Base-by-base conservation (phyloP, 1,284 basidiomycete species). In the Trichosporon sp. region DNA sequence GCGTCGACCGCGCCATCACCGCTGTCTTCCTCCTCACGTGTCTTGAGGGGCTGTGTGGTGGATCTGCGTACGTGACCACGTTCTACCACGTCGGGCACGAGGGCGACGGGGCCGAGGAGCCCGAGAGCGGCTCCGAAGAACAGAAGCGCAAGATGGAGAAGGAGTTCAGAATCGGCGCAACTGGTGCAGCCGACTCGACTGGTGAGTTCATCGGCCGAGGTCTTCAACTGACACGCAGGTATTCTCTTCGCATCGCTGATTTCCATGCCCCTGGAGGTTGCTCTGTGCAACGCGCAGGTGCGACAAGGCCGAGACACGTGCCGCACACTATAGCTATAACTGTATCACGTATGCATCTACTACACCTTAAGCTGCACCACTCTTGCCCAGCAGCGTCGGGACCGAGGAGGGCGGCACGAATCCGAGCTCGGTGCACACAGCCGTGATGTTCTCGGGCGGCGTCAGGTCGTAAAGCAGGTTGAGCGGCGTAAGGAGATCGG, bases 391-490 rank as follows among this genome's bases (percentile, higher is more conserved):
- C 0, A 86, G 84, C 2, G 84, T 85, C 4, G 85, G 85, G 8
- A 86, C 85, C 2, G 85, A 85, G 66, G 81, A 93, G 0, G 94
- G 92, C 2, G 94, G 94, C 75, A 96, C 94, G 70, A 95, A 87
- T 4, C 94, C 94, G 64, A 84, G 79, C 85, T 98, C 95, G 4
- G 96, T 96, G 71, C 96, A 94, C 31, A 98, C 93, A n/a, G 92
- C 94, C 1, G 95, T 96, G 75, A 98, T 93, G 79, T 90, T 91
- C 26, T 89, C 88, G 0, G 94, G 91, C 3, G 95, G 92, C 0
- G 95, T 96, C 54, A 97, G 87, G 83, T 98, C 96, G 80, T 97
- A 98, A 16, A 97, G 84, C 14, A 96, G 90, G 79, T 91, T 92
- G 69, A 96, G 85, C 14, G 91, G 88, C 75, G 92, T 91, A 19